Percentiles rank a stretch among this genome's conserved stretches.
phyloP scores from a whole-genome alignment of 2,329 filamentous ascomycete genomes.

The Penicillium sp. region DNA sequence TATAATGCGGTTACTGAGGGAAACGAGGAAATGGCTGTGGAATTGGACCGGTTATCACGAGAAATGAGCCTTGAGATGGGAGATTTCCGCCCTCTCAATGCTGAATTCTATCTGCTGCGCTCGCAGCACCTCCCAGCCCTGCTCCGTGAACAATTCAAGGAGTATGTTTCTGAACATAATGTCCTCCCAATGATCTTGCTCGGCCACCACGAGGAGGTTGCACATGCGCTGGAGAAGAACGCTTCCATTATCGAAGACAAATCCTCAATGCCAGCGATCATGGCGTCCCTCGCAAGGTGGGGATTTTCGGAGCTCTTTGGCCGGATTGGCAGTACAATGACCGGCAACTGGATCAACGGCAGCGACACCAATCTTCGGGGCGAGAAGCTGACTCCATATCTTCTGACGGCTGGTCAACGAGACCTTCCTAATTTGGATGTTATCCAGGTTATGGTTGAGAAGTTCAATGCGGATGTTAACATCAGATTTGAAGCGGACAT shows the following conservation, averaged over 20 bases:
- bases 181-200: conserved; percentile 9
- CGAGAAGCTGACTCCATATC: conserved; percentile 9
- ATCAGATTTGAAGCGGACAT: conserved; percentile 8
- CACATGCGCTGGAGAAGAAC: conserved; percentile 10
- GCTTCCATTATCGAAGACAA: neutral
- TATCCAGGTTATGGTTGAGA: conserved; percentile 20
- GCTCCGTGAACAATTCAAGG: neutral
- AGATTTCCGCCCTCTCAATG: neutral
- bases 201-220: conserved; percentile 11
- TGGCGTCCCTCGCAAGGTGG: conserved; percentile 18
- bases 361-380: neutral
- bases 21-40: conserved; percentile 15
- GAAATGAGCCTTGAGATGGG: neutral
- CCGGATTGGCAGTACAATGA: conserved; percentile 9
- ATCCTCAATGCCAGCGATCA: conserved; percentile 5
- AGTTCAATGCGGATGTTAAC: conserved; percentile 20
- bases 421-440: conserved; percentile 20
- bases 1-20: conserved; percentile 4
- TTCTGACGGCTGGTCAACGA: conserved; percentile 17
- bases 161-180: neutral
- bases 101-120: conserved; percentile 4
- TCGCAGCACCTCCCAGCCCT: conserved; percentile 2
- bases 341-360: conserved; percentile 21
- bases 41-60: conserved; percentile 4
- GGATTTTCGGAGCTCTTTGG: conserved; percentile 20